phyloP scores from a whole-genome alignment of 1,139 yeast genomes.

The Yamadazyma oceani region DNA sequence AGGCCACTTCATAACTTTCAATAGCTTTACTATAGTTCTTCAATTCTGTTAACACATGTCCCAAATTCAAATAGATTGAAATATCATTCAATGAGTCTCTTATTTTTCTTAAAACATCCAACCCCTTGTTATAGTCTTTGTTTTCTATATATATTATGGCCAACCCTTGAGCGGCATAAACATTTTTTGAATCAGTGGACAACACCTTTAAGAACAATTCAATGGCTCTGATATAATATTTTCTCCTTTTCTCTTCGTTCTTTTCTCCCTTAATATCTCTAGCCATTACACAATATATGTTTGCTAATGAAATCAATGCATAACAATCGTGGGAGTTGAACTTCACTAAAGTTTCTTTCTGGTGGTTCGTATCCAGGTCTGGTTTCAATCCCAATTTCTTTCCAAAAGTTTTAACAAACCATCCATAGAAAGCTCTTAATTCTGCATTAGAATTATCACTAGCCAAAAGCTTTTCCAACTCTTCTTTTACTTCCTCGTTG shows the following conservation, averaged over 20 bases:
- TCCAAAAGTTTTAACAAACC: slow-evolving; percentile 70
- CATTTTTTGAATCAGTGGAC: slow-evolving; percentile 79
- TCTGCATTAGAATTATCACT: slow-evolving; percentile 67
- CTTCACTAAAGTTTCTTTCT: slow-evolving; percentile 79
- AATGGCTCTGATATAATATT: slow-evolving; percentile 82
- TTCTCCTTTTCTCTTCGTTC: slow-evolving; percentile 68
- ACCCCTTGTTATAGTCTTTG: slow-evolving; percentile 71
- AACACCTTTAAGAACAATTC: slow-evolving; percentile 88
- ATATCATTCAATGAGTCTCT: slow-evolving; percentile 87
- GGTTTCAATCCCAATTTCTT: slow-evolving; percentile 57
- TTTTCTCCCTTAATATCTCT: slow-evolving; percentile 61
- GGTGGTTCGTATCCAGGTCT: slow-evolving; percentile 73
- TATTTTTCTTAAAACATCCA: slow-evolving; percentile 83
- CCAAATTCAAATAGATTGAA: slow-evolving; percentile 80
- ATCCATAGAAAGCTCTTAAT: slow-evolving; percentile 87
- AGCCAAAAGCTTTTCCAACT: slow-evolving; percentile 54
- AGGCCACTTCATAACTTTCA: slow-evolving; percentile 83
- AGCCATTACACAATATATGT: slow-evolving; percentile 80
- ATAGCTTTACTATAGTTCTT: slow-evolving; percentile 84
- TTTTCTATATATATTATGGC: slow-evolving; percentile 92
- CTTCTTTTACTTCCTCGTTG: slow-evolving; percentile 48
- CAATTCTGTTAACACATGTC: slow-evolving; percentile 82
- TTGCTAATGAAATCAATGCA: slow-evolving; percentile 87
- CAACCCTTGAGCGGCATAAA: slow-evolving; percentile 96
- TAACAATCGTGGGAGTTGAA: slow-evolving; percentile 86